Conservation (phyloP, 768 basidiomycete species). For the Naganishia randhawae region DNA sequence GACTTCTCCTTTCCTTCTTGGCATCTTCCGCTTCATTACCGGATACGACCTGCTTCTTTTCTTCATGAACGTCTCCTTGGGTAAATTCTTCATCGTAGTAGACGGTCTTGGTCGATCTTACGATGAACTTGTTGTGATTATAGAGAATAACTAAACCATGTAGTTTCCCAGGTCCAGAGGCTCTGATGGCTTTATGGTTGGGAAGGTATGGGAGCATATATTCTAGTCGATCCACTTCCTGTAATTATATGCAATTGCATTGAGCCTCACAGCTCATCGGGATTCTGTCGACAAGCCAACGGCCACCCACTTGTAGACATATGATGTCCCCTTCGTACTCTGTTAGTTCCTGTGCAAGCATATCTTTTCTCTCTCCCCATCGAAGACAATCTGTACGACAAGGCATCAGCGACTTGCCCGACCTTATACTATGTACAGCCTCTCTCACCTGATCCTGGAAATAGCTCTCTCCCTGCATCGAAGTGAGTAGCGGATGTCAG, state of each 20-base stretch:
- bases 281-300: too few species aligned
- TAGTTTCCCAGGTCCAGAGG: constrained; percentile 67
- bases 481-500: constrained; percentile 1
- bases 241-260: too few species aligned
- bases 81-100: constrained; percentile 63
- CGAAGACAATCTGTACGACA: constrained; percentile 63
- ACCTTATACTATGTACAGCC: not conserved
- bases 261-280: too few species aligned
- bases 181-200: constrained; percentile 63
- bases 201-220: constrained; percentile 67
- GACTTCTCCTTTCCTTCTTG: constrained; percentile 55
- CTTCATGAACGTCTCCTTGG: constrained; percentile 37
- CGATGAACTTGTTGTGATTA: constrained; percentile 57
- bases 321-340: constrained; percentile 67
- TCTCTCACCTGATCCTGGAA: constrained; percentile 38
- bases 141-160: constrained; percentile 84
- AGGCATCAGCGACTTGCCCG: too few species aligned
- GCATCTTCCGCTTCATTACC: constrained; percentile 50
- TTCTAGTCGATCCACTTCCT: constrained; percentile 85
- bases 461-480: constrained; percentile 45
- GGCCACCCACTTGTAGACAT: constrained; percentile 69
- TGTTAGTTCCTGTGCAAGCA: constrained; percentile 73
- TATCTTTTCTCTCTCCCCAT: constrained; percentile 65
- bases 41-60: constrained; percentile 55
- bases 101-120: constrained; percentile 57